These are phyloP conservation scores for Rhizophora mangle DNA, from an alignment of 345 rosid species.

Conservation along the genomic window DNA sequence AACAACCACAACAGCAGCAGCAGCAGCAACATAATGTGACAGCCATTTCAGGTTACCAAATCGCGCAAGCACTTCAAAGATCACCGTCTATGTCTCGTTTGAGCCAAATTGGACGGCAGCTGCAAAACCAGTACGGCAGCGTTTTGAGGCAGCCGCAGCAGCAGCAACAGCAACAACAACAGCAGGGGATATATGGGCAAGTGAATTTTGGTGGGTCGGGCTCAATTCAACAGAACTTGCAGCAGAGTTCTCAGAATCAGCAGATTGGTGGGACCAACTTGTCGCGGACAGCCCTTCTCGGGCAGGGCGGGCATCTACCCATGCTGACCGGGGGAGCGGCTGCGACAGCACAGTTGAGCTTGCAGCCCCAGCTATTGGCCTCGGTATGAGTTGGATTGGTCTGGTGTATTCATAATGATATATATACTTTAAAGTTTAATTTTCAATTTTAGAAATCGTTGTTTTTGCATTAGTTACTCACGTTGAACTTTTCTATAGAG, in stretches of 20 bases:
- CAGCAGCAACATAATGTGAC: constrained; percentile 37
- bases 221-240: constrained; percentile 55
- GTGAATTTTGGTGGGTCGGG: constrained; percentile 70
- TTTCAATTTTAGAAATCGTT: neutral
- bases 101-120: constrained; percentile 56
- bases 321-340: constrained; percentile 47
- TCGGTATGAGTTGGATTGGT: constrained; percentile 50
- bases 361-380: constrained; percentile 67
- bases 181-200: constrained; percentile 45
- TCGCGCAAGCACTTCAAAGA: constrained; percentile 57
- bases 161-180: constrained; percentile 22
- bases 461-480: too few species aligned
- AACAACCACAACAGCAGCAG: constrained; percentile 10
- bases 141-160: constrained; percentile 57
- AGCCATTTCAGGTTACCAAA: constrained; percentile 61
- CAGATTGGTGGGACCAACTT: constrained; percentile 54
- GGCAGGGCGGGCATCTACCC: constrained; percentile 75
- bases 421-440: neutral
- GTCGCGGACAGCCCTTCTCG: constrained; percentile 53
- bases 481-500: too few species aligned
- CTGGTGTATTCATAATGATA: too few species aligned
- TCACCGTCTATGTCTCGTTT: constrained; percentile 68
- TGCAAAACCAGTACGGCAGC: constrained; percentile 38
- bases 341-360: constrained; percentile 67
- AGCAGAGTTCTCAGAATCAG: constrained; percentile 44